Percentiles rank a stretch among this genome's conserved stretches.
phyloP scores from a whole-genome alignment of 176 grass and related monocot genomes.

The Bonia amplexicaulis region DNA sequence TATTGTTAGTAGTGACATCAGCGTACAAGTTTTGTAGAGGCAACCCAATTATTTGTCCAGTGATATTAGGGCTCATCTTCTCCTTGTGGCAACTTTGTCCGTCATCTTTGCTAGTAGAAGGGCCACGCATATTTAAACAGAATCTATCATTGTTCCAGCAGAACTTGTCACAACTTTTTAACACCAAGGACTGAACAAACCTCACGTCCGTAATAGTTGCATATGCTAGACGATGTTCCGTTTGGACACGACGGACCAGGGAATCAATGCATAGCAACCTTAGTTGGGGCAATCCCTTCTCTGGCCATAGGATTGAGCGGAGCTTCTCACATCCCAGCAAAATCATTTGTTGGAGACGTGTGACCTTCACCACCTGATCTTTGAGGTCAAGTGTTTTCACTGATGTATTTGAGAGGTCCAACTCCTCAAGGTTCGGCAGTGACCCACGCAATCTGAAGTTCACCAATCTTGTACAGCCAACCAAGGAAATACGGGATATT shows the following conservation, averaged over 20 bases:
- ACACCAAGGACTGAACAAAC: neutral
- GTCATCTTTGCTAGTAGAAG: no score
- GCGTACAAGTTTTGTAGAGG: neutral
- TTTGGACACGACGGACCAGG: no score
- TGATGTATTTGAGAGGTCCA: neutral
- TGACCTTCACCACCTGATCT: neutral
- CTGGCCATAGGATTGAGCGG: neutral
- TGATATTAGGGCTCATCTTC: rapidly evolving
- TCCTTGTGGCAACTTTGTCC: neutral
- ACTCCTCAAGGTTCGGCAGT: neutral
- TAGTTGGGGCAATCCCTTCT: neutral
- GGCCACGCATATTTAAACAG: neutral
- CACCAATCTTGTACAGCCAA: neutral
- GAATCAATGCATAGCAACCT: neutral
- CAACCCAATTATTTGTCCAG: no score
- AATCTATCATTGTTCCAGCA: neutral
- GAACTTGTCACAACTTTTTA: rapidly evolving
- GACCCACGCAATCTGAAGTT: neutral
- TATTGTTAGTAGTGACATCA: neutral
- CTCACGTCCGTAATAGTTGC: neutral
- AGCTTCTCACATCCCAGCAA: neutral
- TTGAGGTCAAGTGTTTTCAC: neutral
- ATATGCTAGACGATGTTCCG: neutral
- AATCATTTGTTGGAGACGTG: neutral
- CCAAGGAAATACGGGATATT: neutral